Conservation (phyloP, 208 protist genomes). For the Willaertia magna region DNA sequence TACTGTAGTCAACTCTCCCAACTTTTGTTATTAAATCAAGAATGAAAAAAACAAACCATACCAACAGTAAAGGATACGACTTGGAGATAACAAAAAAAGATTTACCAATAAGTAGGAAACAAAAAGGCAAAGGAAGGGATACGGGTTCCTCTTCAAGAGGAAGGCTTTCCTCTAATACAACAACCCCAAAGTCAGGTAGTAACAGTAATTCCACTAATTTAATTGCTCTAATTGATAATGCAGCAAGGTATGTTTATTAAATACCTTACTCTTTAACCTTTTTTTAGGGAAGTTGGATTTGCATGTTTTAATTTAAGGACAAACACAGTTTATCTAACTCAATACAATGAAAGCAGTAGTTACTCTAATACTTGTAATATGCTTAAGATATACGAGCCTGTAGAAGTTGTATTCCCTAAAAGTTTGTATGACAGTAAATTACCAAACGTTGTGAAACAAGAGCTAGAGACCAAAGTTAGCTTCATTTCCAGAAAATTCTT, state of each 20-base stretch:
- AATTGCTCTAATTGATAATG: not conserved
- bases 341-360: not conserved
- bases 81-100: not conserved
- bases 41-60: too few species aligned
- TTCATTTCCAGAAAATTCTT: not conserved
- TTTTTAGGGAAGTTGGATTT: not conserved
- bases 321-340: not conserved
- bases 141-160: not conserved
- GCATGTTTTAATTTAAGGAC: not conserved
- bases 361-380: not conserved
- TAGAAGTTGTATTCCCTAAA: not conserved
- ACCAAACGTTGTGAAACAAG: not conserved
- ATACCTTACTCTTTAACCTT: too few species aligned
- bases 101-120: not conserved
- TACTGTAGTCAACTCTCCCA: too few species aligned
- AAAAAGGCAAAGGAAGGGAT: not conserved
- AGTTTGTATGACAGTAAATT: not conserved
- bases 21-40: too few species aligned
- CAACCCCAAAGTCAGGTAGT: too few species aligned
- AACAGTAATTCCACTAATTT: too few species aligned
- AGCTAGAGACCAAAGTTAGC: not conserved
- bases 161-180: not conserved
- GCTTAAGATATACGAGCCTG: not conserved
- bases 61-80: too few species aligned
- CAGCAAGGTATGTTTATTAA: too few species aligned